Evolutionary conservation across 2,329 filamentous ascomycete species (phyloP).

Genomic region (Phialocephala subalpina): DNA sequence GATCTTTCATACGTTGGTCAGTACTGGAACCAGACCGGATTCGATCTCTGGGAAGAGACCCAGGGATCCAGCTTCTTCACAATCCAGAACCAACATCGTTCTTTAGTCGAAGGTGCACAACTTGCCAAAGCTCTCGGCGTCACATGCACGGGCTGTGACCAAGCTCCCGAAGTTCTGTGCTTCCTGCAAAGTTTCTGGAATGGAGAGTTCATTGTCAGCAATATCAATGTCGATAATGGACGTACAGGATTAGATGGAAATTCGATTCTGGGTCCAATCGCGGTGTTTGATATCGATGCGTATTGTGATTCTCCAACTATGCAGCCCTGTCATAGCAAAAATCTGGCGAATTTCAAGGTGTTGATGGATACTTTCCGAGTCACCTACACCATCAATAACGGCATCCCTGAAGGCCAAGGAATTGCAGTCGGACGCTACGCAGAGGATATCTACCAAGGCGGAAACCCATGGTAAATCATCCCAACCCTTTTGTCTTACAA

Average conservation of each 20-base stretch:
- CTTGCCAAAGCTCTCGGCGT: conserved; percentile 70
- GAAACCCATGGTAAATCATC: conserved; percentile 75
- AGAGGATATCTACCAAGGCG: conserved; percentile 77
- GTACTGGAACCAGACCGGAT: conserved; percentile 71
- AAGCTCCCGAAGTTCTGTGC: conserved; percentile 75
- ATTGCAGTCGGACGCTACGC: conserved; percentile 71
- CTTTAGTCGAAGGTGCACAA: conserved; percentile 68
- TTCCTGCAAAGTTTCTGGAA: conserved; percentile 80
- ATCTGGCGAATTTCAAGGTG: conserved; percentile 79
- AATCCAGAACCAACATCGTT: conserved; percentile 66
- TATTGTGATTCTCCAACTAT: conserved; percentile 75
- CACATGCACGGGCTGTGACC: conserved; percentile 65
- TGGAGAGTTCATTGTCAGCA: conserved; percentile 70
- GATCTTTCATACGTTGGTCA: conserved; percentile 78
- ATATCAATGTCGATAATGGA: conserved; percentile 68
- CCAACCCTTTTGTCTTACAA: not conserved
- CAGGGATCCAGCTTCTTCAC: conserved; percentile 85
- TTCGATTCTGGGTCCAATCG: conserved; percentile 70
- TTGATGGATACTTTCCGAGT: conserved; percentile 77
- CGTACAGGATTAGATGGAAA: conserved; percentile 77
- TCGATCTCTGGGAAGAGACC: conserved; percentile 86
- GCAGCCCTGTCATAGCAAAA: conserved; percentile 64
- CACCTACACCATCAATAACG: conserved; percentile 71
- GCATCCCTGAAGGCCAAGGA: conserved; percentile 66
- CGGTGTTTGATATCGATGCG: conserved; percentile 73